Evolutionary conservation across 2,329 filamentous ascomycete genomes (phyloP).

Genomic region (Alternaria sp.): DNA sequence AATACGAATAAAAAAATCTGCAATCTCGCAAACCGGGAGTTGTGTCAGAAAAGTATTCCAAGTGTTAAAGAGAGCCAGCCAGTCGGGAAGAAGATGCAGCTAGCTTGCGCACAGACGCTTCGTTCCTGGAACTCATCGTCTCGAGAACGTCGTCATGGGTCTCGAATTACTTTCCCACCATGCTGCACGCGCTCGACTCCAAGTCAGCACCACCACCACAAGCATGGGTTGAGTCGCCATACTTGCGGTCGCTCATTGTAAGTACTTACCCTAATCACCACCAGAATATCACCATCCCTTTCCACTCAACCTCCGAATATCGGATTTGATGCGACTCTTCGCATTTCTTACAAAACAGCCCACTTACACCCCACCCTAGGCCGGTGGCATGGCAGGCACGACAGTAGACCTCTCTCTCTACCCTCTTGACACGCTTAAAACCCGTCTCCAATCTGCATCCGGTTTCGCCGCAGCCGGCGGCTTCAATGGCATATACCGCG

Average conservation of each 20-base stretch:
- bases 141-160: constrained; percentile 10
- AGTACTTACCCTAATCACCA: constrained; percentile 6
- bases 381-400: constrained; percentile 90
- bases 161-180: constrained; percentile 23
- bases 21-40: not conserved
- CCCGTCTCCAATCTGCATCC: constrained; percentile 84
- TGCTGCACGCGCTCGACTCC: constrained; percentile 45
- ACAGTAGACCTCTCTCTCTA: constrained; percentile 97
- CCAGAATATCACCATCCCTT: not conserved
- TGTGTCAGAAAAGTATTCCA: too few species aligned
- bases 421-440: constrained; percentile 98
- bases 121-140: constrained; percentile 5
- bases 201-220: constrained; percentile 21
- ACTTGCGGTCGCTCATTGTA: constrained; percentile 59
- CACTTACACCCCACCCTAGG: constrained; percentile 56
- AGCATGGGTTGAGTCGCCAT: constrained; percentile 58
- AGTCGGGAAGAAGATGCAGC: not conserved
- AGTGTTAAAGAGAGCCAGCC: not conserved
- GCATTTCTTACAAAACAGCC: not conserved
- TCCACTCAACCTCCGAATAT: not conserved
- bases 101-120: constrained; percentile 38
- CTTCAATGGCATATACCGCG: constrained; percentile 91
- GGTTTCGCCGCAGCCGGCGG: constrained; percentile 86
- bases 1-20: too few species aligned
- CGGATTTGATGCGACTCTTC: not conserved